Evolutionary conservation across 73 alveolate genomes (phyloP), one percentile per base, ranked within the genome.

Genomic region (Tetrahymena thermophila): DNA sequence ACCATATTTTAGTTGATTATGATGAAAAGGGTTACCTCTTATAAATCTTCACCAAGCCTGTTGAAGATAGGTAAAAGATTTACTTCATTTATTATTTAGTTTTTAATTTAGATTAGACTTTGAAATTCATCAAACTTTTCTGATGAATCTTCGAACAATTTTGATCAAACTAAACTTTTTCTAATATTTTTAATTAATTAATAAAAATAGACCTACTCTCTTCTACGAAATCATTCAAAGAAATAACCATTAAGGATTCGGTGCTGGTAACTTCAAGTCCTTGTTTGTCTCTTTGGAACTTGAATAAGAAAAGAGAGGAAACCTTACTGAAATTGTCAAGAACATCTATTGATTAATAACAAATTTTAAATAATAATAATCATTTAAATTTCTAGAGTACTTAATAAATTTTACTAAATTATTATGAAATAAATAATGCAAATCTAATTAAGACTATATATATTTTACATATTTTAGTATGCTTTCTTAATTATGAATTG

Each of bases 211-310:
- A 96, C 99, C 99, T 35, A 98, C 99, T 19, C 97, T 98, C 19
- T 98, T 98, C 98, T 97, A 95, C 71, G 99, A 98, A 96, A 96
- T 98, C 84, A 98, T 98, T 35, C 97, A 98, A 89, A 97, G 99
- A 94, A 94, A 96, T 37, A 98, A 98, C 96, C 98, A 98, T 85
- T 83, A 94, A n/a, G 98, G 99, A 25, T 98, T 98, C 35, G 99
- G 98, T 3, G 98, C 98, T 40, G 99, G 99, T 34, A 98, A 98
- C 98, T 98, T 97, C 98, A 98, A 98, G 95, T 58, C 97, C 35
- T 94, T 98, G 93, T 98, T 98, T 94, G 98, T 97, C 85, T 95
- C 98, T 17, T 96, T 98, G 40, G 99, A 98, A 85, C 34, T 96
- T 16, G 99, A 98, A 93, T 96, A 98, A 94, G 96, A 94, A 43